A percentile compares a stretch with the other conserved stretches of the same genome.
Evolutionary conservation across 2,329 filamentous ascomycete genomes (phyloP).

Genomic region (Talaromyces sp.): DNA sequence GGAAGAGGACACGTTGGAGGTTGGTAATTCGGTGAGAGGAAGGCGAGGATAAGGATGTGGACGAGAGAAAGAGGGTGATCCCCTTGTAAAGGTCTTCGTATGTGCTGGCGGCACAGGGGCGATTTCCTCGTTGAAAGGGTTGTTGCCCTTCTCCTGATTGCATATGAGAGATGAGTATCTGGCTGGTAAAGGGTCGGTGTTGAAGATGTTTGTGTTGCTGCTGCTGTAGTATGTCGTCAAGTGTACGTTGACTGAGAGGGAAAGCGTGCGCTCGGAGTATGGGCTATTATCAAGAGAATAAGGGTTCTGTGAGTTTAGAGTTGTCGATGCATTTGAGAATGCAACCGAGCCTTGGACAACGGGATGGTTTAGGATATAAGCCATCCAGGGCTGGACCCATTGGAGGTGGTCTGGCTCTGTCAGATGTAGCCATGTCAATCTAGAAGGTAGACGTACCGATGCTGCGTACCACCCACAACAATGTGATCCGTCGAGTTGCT

Average conservation of each 20-base stretch:
- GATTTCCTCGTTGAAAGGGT: neutral
- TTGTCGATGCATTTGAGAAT: slow-evolving; percentile 54
- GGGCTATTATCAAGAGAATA: slow-evolving; percentile 36
- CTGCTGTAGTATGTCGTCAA: slow-evolving; percentile 20
- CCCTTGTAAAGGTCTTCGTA: neutral
- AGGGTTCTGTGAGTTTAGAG: slow-evolving; percentile 47
- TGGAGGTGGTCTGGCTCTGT: slow-evolving; percentile 68
- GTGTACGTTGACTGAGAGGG: slow-evolving; percentile 57
- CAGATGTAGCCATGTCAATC: neutral
- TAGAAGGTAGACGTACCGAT: slow-evolving; percentile 14
- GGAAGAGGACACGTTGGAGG: neutral
- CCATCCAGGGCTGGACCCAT: slow-evolving; percentile 82
- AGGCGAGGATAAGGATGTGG: neutral
- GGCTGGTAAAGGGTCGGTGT: neutral
- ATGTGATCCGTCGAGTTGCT: slow-evolving; percentile 71
- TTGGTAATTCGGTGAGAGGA: neutral
- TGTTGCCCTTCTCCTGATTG: neutral
- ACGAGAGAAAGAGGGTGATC: neutral
- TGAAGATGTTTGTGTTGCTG: neutral
- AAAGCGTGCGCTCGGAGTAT: slow-evolving; percentile 69
- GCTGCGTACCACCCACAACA: slow-evolving; percentile 63
- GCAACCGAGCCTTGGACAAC: slow-evolving; percentile 14
- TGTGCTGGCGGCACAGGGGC: neutral
- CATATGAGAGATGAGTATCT: slow-evolving; percentile 4
- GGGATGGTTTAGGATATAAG: slow-evolving; percentile 18